A percentile compares a stretch with the other conserved stretches of the same genome.
Conservation (phyloP, 441 rosid genomes). For the Brassica hybrid region DNA sequence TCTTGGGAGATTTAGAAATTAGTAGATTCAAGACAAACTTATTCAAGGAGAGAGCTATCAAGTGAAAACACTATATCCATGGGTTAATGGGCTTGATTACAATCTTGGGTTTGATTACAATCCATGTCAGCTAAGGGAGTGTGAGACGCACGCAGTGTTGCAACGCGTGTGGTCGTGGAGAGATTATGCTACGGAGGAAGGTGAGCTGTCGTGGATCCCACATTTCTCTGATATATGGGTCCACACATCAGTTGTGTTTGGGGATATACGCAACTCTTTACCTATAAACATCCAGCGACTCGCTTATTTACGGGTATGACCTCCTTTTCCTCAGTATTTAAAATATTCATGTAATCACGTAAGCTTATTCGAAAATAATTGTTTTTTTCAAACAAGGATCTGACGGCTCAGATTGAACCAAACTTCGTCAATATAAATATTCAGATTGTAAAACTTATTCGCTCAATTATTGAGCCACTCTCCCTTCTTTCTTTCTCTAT, state of each 20-base stretch:
- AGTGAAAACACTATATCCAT: too few relatives aligned
- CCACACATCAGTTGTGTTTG: slow-evolving; percentile 32
- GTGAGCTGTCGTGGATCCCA: slow-evolving; percentile 40
- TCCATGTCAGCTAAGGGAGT: slow-evolving; percentile 10
- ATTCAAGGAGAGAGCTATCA: too few relatives aligned
- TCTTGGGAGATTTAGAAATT: too few relatives aligned
- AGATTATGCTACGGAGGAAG: slow-evolving; percentile 9
- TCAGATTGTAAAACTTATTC: neutral
- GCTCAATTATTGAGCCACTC: neutral
- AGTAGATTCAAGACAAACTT: too few relatives aligned
- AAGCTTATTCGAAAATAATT: neutral
- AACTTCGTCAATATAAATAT: neutral
- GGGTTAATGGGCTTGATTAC: too few relatives aligned
- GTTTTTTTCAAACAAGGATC: neutral
- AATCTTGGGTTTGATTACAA: too few relatives aligned
- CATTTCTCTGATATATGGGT: slow-evolving; percentile 8
- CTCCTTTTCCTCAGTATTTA: neutral
- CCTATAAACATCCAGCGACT: neutral
- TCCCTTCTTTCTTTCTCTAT: neutral
- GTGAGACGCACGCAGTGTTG: slow-evolving; percentile 1
- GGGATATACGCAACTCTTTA: slow-evolving; percentile 25
- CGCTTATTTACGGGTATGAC: neutral
- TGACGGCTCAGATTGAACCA: neutral
- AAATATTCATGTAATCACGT: neutral
- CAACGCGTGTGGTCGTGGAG: neutral